Percentiles rank a stretch among this genome's conserved stretches.
phyloP scores from a whole-genome alignment of 371 early-diverging fungal species.

The Mucor mucedo region DNA sequence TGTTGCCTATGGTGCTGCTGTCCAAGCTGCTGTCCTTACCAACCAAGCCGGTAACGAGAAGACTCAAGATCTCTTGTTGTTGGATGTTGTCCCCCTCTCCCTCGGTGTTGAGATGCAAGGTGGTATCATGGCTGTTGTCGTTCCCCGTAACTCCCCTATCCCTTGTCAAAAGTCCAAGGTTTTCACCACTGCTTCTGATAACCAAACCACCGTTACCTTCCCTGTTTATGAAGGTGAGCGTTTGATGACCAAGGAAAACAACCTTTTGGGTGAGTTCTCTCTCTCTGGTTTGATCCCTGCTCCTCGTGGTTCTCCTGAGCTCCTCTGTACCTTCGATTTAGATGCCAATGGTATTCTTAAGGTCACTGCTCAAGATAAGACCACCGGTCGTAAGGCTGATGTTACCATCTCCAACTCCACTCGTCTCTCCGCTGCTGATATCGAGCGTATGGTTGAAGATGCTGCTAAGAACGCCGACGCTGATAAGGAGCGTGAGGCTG shows the following conservation, averaged over 20 bases:
- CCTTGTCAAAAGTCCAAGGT: conserved; percentile 91
- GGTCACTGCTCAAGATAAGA: conserved; percentile 92
- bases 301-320: conserved; percentile 90
- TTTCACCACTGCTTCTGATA: conserved; percentile 95
- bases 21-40: conserved; percentile 88
- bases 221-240: conserved; percentile 95
- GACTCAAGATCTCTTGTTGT: conserved; percentile 74
- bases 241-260: conserved; percentile 91
- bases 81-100: conserved; percentile 91
- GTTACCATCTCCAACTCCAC: conserved; percentile 94
- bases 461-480: conserved; percentile 88
- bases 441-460: conserved; percentile 90
- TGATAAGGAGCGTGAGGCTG: conserved; percentile 81
- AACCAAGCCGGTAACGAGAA: conserved; percentile 64
- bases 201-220: conserved; percentile 93
- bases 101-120: conserved; percentile 96
- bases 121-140: conserved; percentile 78
- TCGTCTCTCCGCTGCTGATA: conserved; percentile 88
- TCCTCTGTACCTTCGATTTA: conserved; percentile 93
- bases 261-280: conserved; percentile 91
- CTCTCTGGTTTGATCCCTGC: conserved; percentile 88
- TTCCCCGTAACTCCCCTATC: conserved; percentile 90
- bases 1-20: conserved; percentile 96
- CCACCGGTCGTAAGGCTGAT: conserved; percentile 87
- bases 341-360: conserved; percentile 96